Conservation (phyloP, 495 filamentous ascomycete species). For the Clavariopsis aquatica region DNA sequence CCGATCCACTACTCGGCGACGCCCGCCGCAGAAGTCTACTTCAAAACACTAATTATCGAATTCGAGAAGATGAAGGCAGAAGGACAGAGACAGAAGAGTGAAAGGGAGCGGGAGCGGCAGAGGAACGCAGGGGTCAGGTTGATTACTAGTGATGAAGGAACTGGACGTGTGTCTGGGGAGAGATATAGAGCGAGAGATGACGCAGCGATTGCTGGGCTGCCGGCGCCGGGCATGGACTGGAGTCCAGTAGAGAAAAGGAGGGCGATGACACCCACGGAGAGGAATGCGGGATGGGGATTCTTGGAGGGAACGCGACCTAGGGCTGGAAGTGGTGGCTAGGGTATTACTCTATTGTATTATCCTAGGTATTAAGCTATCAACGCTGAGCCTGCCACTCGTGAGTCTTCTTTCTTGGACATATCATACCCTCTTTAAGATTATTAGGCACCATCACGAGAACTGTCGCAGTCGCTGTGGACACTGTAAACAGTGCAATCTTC, state of each 20-base stretch:
- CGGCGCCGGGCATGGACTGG: slow-evolving; percentile 39
- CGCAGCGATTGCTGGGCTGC: slow-evolving; percentile 29
- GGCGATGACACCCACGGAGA: slow-evolving; percentile 42
- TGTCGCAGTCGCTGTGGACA: too few species aligned
- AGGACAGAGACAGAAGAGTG: slow-evolving; percentile 37
- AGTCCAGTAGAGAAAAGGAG: slow-evolving; percentile 42
- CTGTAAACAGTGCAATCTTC: too few species aligned
- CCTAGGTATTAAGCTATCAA: too few species aligned
- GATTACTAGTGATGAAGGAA: slow-evolving; percentile 41
- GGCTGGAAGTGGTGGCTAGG: slow-evolving; percentile 28
- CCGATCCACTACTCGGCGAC: slow-evolving; percentile 72
- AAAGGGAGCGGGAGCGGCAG: slow-evolving; percentile 35
- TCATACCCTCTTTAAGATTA: too few species aligned
- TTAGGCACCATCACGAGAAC: too few species aligned
- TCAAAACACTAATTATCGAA: slow-evolving; percentile 64
- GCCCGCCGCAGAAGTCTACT: slow-evolving; percentile 74
- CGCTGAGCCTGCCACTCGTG: too few species aligned
- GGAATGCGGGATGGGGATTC: slow-evolving; percentile 31
- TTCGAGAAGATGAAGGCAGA: slow-evolving; percentile 47
- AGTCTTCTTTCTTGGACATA: too few species aligned
- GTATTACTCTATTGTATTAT: background rate
- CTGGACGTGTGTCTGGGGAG: slow-evolving; percentile 24
- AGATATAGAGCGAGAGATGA: slow-evolving; percentile 33
- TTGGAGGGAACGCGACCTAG: slow-evolving; percentile 26
- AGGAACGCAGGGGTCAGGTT: slow-evolving; percentile 41